Evolutionary conservation across 345 rosid genomes (phyloP).

Genomic region (Firmiana major): DNA sequence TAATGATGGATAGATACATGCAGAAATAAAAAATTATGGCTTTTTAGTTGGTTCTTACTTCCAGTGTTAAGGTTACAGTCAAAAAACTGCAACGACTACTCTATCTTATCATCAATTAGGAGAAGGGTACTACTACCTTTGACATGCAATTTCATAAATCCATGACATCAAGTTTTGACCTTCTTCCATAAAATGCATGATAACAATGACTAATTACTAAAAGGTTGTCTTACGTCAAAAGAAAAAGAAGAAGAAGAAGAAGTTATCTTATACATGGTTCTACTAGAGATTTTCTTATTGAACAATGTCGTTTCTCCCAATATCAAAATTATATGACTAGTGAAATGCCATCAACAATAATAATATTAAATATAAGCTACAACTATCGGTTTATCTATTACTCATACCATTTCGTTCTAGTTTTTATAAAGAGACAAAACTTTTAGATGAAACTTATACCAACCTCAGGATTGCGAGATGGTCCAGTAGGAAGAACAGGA

Average conservation of each 20-base stretch:
- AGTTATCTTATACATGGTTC: too few relatives aligned
- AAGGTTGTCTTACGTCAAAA: neutral
- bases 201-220: neutral
- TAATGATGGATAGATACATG: too few relatives aligned
- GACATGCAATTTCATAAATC: neutral
- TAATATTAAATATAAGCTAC: neutral
- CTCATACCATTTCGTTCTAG: constrained; percentile 1
- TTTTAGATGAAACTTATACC: constrained; percentile 16
- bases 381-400: neutral
- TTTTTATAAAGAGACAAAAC: neutral
- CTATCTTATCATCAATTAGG: neutral
- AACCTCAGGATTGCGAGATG: constrained; percentile 71
- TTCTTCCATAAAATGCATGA: neutral
- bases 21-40: too few relatives aligned
- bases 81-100: neutral
- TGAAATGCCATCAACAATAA: neutral
- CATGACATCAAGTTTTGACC: neutral
- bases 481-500: constrained; percentile 66
- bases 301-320: too few relatives aligned
- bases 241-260: too few relatives aligned
- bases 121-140: too few relatives aligned
- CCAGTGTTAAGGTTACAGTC: neutral
- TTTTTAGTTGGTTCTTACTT: neutral
- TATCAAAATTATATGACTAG: neutral
- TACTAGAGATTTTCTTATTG: too few relatives aligned